These are phyloP conservation scores for Trichoderma endophyticum DNA, from an alignment of 2,329 filamentous ascomycete genomes.

Conservation along the genomic window DNA sequence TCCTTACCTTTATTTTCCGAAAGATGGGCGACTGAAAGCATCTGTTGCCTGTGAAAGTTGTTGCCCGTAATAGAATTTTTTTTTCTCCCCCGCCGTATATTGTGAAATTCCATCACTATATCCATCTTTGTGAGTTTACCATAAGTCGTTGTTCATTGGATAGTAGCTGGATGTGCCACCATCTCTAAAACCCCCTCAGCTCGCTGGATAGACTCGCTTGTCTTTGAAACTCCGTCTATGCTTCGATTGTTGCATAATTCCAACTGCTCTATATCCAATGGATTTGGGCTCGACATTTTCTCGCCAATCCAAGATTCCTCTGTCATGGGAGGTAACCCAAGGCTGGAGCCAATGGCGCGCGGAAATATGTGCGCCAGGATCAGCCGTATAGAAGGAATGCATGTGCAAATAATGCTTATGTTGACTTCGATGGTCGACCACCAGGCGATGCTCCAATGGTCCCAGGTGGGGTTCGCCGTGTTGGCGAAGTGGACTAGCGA, in stretches of 20 bases:
- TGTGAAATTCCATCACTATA: background rate
- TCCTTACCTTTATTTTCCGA: background rate
- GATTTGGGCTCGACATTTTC: background rate
- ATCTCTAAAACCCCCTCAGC: background rate
- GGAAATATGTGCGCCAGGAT: slow-evolving; percentile 30
- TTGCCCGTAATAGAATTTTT: background rate
- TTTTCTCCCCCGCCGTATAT: background rate
- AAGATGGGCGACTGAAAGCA: background rate
- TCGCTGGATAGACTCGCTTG: background rate
- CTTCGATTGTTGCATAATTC: background rate
- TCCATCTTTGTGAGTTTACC: background rate
- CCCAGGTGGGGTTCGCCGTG: slow-evolving; percentile 32
- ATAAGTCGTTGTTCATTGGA: too few relatives aligned
- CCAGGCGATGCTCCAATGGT: slow-evolving; percentile 29
- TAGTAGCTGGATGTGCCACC: too few relatives aligned
- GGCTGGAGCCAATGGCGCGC: background rate
- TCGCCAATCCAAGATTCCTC: background rate
- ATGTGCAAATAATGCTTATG: slow-evolving; percentile 37
- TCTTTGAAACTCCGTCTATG: background rate
- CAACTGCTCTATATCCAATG: background rate
- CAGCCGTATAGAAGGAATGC: slow-evolving; percentile 33
- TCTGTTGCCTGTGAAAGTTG: background rate
- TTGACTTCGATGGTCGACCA: slow-evolving; percentile 38
- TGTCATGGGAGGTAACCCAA: background rate
- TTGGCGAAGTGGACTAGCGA: slow-evolving; percentile 28